Evolutionary conservation across 345 rosid genomes (phyloP), one percentile per base, ranked within the genome.

Genomic region (Conringia planisiliqua): DNA sequence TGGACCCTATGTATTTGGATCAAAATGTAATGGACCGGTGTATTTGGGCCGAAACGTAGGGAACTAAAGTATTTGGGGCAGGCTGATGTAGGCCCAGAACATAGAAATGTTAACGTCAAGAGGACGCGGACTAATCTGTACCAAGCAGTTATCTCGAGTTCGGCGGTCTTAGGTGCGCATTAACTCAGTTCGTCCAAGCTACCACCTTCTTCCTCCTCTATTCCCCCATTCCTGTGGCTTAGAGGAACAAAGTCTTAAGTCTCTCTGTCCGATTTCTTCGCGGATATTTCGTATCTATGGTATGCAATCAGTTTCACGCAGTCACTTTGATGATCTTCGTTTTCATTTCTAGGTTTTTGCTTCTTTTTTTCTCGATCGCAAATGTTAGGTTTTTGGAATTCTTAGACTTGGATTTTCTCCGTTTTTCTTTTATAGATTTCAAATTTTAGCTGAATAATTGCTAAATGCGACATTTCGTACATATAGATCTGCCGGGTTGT

Each of bases 111-210:
- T 48, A 18, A 18, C 56, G 22, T 60, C 54, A n/a, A 16, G 47
- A 60, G 10, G 35, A 69, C 75, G 75, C 74, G 79, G 80, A 69
- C n/a, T 43, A 44, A 54, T 70, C 71, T 35, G 26, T 38, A 56
- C 76, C 80, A 62, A 43, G 0, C 59, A 76, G 70, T 62, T 3
- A 54, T 70, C 58, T 69, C 71, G 71, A 63, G 54, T 62, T 62
- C 71, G 71, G 63, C 71, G 66, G 66, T 64, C 72, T 71, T 76
- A 76, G 80, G 80, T 69, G 67, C 3, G 6, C 30, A 50, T 68
- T 51, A 61, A 40, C 74, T 51, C 64, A 50, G 24, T 32, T 51
- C 51, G 62, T 64, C 40, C 38, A 64, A 20, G 67, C 51, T 52
- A 14, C 10, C 72, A 4, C 13, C 54, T 27, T 39, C 42, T 27